Base-by-base conservation (phyloP, 2,329 filamentous ascomycete species). In the Claviceps pazoutovae region DNA sequence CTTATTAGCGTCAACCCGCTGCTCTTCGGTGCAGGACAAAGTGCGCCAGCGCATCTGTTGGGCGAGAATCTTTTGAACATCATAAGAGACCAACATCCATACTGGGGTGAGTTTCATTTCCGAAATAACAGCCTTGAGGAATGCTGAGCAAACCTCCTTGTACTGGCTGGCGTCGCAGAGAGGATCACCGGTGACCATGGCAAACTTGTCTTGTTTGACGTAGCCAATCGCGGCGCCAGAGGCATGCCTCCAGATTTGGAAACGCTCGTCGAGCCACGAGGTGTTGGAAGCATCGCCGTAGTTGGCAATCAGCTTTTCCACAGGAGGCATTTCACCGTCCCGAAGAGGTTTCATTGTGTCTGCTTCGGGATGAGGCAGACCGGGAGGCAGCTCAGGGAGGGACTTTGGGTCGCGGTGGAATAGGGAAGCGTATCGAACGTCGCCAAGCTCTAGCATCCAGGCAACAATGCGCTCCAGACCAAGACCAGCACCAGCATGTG, bases 271-370 rank as follows among this genome's bases (percentile, higher is more conserved):
- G 7, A 93, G 78, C 88, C 89, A 96, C 0, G 88, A 93, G 0
- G 90, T 96, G 62, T 95, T 94, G 48, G 88, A 89, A 2, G 90
- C 88, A 66, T 96, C 90, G 56, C 90, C 90, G 59, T 96, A 96
- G 67, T 96, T 96, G 62, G 88, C 88, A 65, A 96, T 89, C 43
- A 96, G 81, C 63, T 95, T 85, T 64, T 90, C 87, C 5, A 96
- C 65, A 0, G 87, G 76, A 49, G 89, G 89, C 51, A 85, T 72
- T 48, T 82, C 74, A 62, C 71, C 74, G 52, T 68, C 74, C 58
- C 68, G 58, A 11, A 68, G 68, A 46, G 64, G 63, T 57, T 71
- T 69, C 13, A 69, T 76, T 0, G 90, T 96, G 62, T 89, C 89
- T 6, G 89, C 86, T 58, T 95, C 87, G 3, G 88, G 88, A 64